Percentiles rank a stretch among this genome's conserved stretches.
Evolutionary conservation across 78 protist species (phyloP).

Genomic region (Dictyostelium brefeldianum): DNA sequence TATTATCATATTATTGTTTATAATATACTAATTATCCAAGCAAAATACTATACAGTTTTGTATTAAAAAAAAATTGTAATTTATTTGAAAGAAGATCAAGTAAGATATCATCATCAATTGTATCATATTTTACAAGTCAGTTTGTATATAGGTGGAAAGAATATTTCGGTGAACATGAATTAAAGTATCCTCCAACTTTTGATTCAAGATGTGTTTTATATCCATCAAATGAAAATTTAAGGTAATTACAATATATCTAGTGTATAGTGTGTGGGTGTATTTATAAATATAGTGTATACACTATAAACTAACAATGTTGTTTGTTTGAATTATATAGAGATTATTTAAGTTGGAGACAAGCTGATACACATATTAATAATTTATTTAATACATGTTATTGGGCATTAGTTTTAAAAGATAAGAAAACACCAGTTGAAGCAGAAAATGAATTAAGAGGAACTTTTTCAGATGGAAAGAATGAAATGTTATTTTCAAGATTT

Average conservation of each 20-base stretch:
- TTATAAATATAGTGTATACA: neutral
- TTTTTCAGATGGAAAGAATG: slow-evolving; percentile 89
- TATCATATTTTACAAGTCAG: slow-evolving; percentile 80
- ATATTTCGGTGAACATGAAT: slow-evolving; percentile 64
- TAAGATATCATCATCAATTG: slow-evolving; percentile 82
- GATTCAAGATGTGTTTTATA: slow-evolving; percentile 94
- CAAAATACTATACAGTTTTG: slow-evolving; percentile 36
- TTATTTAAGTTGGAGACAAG: slow-evolving; percentile 76
- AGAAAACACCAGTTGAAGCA: slow-evolving; percentile 81
- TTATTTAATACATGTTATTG: slow-evolving; percentile 93
- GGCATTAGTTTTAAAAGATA: slow-evolving; percentile 88
- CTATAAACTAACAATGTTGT: neutral
- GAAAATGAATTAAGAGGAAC: slow-evolving; percentile 81
- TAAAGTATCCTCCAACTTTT: slow-evolving; percentile 91
- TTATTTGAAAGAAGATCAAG: slow-evolving; percentile 61
- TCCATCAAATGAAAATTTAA: slow-evolving; percentile 86
- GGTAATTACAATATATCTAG: slow-evolving; percentile 51
- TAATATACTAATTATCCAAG: too few relatives aligned
- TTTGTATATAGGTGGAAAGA: slow-evolving; percentile 84
- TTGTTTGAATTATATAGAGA: slow-evolving; percentile 12
- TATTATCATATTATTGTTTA: too few relatives aligned
- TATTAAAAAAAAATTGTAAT: slow-evolving; percentile 25
- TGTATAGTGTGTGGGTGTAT: neutral
- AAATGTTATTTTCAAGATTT: slow-evolving; percentile 88
- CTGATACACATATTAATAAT: slow-evolving; percentile 94